Base-by-base conservation (phyloP, 1,284 basidiomycete species). In the Ustilago vetiveriae region DNA sequence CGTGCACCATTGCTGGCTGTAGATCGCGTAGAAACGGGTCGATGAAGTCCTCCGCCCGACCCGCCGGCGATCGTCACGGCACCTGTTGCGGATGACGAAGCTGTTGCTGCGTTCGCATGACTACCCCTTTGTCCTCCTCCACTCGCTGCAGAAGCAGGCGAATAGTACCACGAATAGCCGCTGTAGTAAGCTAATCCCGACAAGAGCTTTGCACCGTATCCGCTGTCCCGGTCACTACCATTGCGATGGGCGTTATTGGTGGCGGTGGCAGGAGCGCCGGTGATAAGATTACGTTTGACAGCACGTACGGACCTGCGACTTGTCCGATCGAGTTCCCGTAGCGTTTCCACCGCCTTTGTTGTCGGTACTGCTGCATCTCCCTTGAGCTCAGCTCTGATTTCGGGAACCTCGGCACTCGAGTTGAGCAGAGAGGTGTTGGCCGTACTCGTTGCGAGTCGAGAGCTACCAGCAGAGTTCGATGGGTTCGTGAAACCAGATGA, bases 181-280 rank as follows among this genome's bases (percentile, higher is more conserved):
- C 45, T 50, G 29, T 66, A 66, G 26, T 66, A 66, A 3, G 56
- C 56, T 2, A 66, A 11, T 1, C 63, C 63, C 2, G 35, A 39
- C 6, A 66, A 14, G 3, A 66, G 24, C 2, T 42, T 24, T 5
- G 51, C 47, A 13, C 55, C 51, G 11, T 66, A 66, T 3, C 47
- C 63, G 17, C 49, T 54, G 14, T 22, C 21, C 6, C 38, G 27
- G 6, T 38, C 30, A 3, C 17, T 29, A 13, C n/a, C n/a, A n/a
- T n/a, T n/a, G n/a, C n/a, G n/a, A n/a, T n/a, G n/a, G n/a, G n/a
- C n/a, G n/a, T n/a, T n/a, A n/a, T n/a, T n/a, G n/a, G 7, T 29
- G 27, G 7, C 27, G 13, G 27, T 29, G 27, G 27, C 27, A 29
- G 56, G 38, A 7, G 56, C 47, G 29, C 36, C 40, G n/a, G 50